These are phyloP conservation scores for Ascochyta clinopodiicola DNA, from an alignment of 2,329 filamentous ascomycete species.

Conservation along the genomic window DNA sequence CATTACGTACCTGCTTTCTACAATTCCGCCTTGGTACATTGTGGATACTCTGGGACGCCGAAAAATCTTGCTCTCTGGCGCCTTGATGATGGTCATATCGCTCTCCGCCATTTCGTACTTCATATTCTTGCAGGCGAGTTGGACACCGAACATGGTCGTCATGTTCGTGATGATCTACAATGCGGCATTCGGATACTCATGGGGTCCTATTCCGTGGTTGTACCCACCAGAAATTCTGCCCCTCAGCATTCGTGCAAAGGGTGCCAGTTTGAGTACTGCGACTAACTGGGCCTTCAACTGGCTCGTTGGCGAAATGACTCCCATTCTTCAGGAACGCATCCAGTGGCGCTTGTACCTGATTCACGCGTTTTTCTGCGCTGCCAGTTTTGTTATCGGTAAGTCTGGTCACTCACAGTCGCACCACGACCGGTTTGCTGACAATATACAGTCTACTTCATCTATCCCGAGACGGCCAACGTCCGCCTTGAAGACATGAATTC, in stretches of 20 bases:
- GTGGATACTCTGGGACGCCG: conserved; percentile 92
- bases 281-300: conserved; percentile 99
- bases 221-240: conserved; percentile 99
- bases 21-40: conserved; percentile 95
- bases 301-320: conserved; percentile 94
- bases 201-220: conserved; percentile 97
- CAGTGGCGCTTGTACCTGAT: conserved; percentile 93
- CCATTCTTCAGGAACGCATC: conserved; percentile 88
- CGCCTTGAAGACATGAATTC: conserved; percentile 96
- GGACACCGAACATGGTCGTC: conserved; percentile 85
- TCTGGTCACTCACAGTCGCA: conserved; percentile 27
- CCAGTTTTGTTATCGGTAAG: conserved; percentile 95
- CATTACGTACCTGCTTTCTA: conserved; percentile 88
- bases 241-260: conserved; percentile 94
- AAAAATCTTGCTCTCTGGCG: conserved; percentile 86
- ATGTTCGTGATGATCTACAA: conserved; percentile 99
- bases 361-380: conserved; percentile 95
- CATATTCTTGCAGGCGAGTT: conserved; percentile 80
- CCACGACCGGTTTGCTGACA: conserved; percentile 27
- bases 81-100: conserved; percentile 86
- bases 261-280: conserved; percentile 92
- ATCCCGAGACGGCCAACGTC: conserved; percentile 95
- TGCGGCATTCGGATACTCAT: conserved; percentile 94
- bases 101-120: conserved; percentile 94
- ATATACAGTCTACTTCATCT: conserved; percentile 86